Evolutionary conservation across 768 basidiomycete genomes (phyloP).

Genomic region (Mycena indigotica): DNA sequence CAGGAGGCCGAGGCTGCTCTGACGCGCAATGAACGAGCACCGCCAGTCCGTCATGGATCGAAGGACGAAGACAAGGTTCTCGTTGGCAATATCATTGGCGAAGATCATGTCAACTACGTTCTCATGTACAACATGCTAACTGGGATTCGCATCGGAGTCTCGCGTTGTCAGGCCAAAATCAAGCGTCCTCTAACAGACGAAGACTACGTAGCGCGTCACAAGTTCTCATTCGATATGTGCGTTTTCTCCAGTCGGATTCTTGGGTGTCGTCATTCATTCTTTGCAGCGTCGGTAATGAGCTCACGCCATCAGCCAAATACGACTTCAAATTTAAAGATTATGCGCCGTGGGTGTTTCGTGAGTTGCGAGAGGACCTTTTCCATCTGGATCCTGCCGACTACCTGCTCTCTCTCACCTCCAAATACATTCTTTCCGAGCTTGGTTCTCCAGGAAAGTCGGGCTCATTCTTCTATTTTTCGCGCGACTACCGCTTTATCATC

Average conservation of each 20-base stretch:
- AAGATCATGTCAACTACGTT: conserved; percentile 97
- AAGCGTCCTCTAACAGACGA: conserved; percentile 80
- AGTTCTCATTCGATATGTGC: conserved; percentile 96
- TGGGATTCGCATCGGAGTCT: conserved; percentile 94
- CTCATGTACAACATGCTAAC: conserved; percentile 99
- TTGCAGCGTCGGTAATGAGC: conserved; percentile 88
- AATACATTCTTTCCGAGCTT: conserved; percentile 96
- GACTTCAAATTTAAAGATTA: conserved; percentile 99
- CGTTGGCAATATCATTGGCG: conserved; percentile 90
- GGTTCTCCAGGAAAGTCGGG: conserved; percentile 98
- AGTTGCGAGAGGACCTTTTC: conserved; percentile 91
- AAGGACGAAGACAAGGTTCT: conserved; percentile 19
- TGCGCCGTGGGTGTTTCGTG: conserved; percentile 96
- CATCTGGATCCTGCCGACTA: conserved; percentile 97
- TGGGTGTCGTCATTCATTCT: conserved; percentile 1
- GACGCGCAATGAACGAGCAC: conserved; percentile 34
- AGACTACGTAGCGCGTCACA: conserved; percentile 88
- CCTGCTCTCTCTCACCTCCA: conserved; percentile 91
- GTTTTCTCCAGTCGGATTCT: conserved; percentile 30
- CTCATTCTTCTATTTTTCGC: conserved; percentile 98
- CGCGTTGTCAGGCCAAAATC: conserved; percentile 94
- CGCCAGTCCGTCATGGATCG: conserved; percentile 12
- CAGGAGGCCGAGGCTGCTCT: conserved; percentile 63
- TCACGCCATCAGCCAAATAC: conserved; percentile 96
- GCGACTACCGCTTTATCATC: conserved; percentile 99